Percentiles rank a stretch among this genome's conserved stretches.
phyloP scores from a whole-genome alignment of 2,329 filamentous ascomycete species.

The Coleophoma eucalyptorum region DNA sequence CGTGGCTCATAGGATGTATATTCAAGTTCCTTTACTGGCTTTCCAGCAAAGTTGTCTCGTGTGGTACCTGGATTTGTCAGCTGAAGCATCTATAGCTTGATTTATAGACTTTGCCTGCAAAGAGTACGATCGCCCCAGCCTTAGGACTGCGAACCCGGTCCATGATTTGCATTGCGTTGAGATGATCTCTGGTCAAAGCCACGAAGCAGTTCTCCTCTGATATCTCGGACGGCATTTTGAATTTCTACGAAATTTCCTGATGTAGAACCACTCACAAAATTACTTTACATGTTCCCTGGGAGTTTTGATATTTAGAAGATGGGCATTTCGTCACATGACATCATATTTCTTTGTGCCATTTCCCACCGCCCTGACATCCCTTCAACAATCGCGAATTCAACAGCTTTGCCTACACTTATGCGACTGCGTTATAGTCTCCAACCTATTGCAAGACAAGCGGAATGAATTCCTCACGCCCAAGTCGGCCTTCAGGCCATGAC shows the following conservation, averaged over 20 bases:
- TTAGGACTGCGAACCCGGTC: slow-evolving; percentile 66
- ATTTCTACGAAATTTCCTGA: too few relatives aligned
- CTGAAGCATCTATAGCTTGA: background rate
- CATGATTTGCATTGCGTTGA: slow-evolving; percentile 56
- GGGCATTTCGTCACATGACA: too few relatives aligned
- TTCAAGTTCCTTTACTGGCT: slow-evolving; percentile 68
- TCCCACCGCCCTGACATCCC: background rate
- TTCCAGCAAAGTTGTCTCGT: slow-evolving; percentile 67
- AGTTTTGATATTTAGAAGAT: too few relatives aligned
- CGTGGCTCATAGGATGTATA: slow-evolving; percentile 73
- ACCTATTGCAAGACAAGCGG: background rate
- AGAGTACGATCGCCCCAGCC: slow-evolving; percentile 73
- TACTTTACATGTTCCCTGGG: too few relatives aligned
- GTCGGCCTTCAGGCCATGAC: slow-evolving; percentile 14
- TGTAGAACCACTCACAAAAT: too few relatives aligned
- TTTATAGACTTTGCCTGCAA: slow-evolving; percentile 53
- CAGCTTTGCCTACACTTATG: background rate
- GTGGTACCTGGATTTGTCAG: slow-evolving; percentile 56
- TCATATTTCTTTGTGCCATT: too few relatives aligned
- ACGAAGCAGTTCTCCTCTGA: slow-evolving; percentile 57
- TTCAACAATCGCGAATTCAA: background rate
- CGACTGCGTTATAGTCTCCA: background rate
- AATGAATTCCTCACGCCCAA: slow-evolving; percentile 18
- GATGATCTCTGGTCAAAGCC: slow-evolving; percentile 58
- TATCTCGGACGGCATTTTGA: slow-evolving; percentile 32